Conservation (phyloP, 2,329 filamentous ascomycete species). For the Clonostachys sp. region DNA sequence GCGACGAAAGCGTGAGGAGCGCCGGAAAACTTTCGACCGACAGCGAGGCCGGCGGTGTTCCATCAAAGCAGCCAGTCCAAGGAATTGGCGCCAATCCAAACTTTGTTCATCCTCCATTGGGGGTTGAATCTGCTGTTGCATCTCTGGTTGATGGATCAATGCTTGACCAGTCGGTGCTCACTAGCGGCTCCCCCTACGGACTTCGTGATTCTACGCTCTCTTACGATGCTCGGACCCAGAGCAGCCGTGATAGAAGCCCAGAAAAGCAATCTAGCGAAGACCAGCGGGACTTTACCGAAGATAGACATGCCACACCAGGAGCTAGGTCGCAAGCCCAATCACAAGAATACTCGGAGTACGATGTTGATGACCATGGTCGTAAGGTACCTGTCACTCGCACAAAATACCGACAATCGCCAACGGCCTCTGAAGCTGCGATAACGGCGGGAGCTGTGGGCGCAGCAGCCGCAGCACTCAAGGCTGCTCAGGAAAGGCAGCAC, state of each 20-base stretch:
- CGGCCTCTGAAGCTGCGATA: slow-evolving; percentile 52
- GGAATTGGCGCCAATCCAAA: slow-evolving; percentile 70
- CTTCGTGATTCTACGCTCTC: slow-evolving; percentile 29
- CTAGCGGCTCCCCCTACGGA: slow-evolving; percentile 45
- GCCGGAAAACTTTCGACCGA: slow-evolving; percentile 48
- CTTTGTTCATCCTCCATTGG: slow-evolving; percentile 67
- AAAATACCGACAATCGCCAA: slow-evolving; percentile 44
- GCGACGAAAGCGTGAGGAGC: slow-evolving; percentile 46
- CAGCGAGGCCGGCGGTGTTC: slow-evolving; percentile 54
- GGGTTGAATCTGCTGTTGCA: slow-evolving; percentile 84
- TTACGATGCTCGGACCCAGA: slow-evolving; percentile 21
- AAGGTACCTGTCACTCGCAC: slow-evolving; percentile 38
- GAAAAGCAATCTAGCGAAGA: slow-evolving; percentile 34
- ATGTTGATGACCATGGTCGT: slow-evolving; percentile 52
- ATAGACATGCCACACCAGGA: slow-evolving; percentile 32
- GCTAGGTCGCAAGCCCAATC: slow-evolving; percentile 30
- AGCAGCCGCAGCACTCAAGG: slow-evolving; percentile 46
- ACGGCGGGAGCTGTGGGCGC: slow-evolving; percentile 51
- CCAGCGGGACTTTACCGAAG: slow-evolving; percentile 29
- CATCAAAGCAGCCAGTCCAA: slow-evolving; percentile 66
- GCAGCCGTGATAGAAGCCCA: slow-evolving; percentile 29
- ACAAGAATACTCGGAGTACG: slow-evolving; percentile 49
- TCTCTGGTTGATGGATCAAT: slow-evolving; percentile 77
- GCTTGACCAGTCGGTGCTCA: slow-evolving; percentile 65
- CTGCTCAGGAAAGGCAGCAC: slow-evolving; percentile 39